Evolutionary conservation across 306 rosid species (phyloP), one percentile per base, ranked within the genome.

Genomic region (Psophocarpus tetragonolobus): DNA sequence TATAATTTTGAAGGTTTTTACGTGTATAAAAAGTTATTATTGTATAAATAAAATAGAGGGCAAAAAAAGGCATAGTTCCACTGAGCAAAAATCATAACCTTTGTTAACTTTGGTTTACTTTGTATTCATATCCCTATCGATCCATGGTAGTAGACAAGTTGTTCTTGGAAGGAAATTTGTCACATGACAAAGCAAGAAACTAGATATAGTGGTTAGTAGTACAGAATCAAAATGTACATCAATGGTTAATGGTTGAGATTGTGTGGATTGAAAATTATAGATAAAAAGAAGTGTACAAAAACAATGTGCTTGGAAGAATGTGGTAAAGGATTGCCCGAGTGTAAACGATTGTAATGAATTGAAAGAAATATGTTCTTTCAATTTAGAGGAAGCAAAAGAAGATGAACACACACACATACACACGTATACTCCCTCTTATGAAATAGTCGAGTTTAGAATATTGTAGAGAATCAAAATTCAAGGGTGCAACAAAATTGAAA

Each of bases 71-170:
- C 27, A 64, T 73, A 80, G 82, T 85, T 12, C 92, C 91, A 88
- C 93, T 73, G 48, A 74, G 78, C 74, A 80, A 83, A 91, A 86
- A 81, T 85, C 74, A 86, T 84, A 73, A 85, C 83, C 86, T 85
- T 85, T 77, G 24, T 78, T 38, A 74, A 74, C 88, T 84, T 88
- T 78, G 71, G 45, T 53, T 57, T 71, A 70, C 65, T 62, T 58
- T 79, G 70, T 63, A 89, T 91, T 87, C 86, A 87, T 90, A 87
- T 90, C 85, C 93, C 88, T 74, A 80, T 90, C 91, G 81, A 42
- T 78, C 88, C 89, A 73, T 73, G 68, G 68, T 82, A 83, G 80
- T 68, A 51, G 85, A 82, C 97, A 92, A 90, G 73, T 88, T 85
- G 85, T 42, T 87, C 97, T 50, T 50, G 57, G 17, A 42, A 8